Percentiles rank a stretch among this genome's conserved stretches.
Conservation (phyloP, 1,284 basidiomycete species). For the Coniophora puteana region DNA sequence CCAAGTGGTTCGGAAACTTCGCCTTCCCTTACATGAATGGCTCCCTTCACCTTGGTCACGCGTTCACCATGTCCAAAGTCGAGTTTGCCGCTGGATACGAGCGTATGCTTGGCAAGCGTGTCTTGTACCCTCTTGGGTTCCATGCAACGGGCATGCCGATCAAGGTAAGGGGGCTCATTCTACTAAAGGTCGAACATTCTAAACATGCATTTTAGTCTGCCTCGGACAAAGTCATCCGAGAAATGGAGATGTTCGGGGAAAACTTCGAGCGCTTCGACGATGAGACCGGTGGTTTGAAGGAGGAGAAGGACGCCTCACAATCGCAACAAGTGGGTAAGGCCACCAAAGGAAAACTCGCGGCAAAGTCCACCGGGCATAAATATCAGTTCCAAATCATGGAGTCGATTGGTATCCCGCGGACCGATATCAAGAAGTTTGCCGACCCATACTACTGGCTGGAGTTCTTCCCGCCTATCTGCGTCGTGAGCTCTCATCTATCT, state of each 20-base stretch:
- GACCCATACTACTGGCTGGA: conserved; percentile 91
- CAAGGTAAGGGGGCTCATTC: conserved; percentile 65
- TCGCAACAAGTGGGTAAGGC: conserved; percentile 65
- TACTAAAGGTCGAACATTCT: not conserved
- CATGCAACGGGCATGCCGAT: conserved; percentile 99
- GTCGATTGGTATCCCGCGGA: conserved; percentile 83
- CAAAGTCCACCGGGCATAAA: conserved; percentile 90
- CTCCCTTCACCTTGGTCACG: conserved; percentile 94
- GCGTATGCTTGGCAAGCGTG: conserved; percentile 92
- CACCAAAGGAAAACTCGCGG: conserved; percentile 94
- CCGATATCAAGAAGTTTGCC: conserved; percentile 94
- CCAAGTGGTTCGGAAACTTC: conserved; percentile 97
- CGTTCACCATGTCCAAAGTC: conserved; percentile 98
- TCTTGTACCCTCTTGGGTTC: conserved; percentile 93
- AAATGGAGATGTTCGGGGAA: conserved; percentile 94
- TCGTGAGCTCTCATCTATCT: conserved; percentile 19
- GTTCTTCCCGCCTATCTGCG: conserved; percentile 96
- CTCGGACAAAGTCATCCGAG: conserved; percentile 95
- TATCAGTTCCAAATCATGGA: conserved; percentile 99
- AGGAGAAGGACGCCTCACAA: conserved; percentile 39
- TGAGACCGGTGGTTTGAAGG: conserved; percentile 47
- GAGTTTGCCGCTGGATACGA: conserved; percentile 97
- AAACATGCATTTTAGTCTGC: conserved; percentile 58
- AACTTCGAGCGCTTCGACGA: conserved; percentile 78
- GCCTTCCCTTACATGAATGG: conserved; percentile 99